Evolutionary conservation across 1,284 basidiomycete genomes (phyloP).

Genomic region (Cryptococcus sp.): DNA sequence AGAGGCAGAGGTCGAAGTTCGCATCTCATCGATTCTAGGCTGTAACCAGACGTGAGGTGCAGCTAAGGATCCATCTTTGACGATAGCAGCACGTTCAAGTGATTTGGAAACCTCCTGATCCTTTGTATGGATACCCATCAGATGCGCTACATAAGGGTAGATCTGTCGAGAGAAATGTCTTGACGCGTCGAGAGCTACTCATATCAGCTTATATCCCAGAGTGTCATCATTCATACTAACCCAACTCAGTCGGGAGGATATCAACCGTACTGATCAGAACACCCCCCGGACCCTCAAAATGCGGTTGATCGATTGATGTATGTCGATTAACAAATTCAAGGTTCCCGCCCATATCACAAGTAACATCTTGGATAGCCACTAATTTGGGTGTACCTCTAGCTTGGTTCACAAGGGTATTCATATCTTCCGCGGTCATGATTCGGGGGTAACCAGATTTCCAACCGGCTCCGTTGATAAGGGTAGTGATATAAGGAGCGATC

Average conservation of each 20-base stretch:
- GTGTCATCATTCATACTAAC: conserved; percentile 38
- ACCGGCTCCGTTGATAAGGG: conserved; percentile 78
- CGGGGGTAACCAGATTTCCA: conserved; percentile 74
- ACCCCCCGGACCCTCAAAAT: conserved; percentile 55
- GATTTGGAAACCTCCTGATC: conserved; percentile 48
- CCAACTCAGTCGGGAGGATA: conserved; percentile 77
- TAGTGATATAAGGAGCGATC: conserved; percentile 77
- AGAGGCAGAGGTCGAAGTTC: background rate
- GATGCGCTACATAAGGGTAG: conserved; percentile 58
- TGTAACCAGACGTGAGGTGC: conserved; percentile 60
- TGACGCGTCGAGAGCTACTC: conserved; percentile 59
- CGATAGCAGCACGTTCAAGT: conserved; percentile 65
- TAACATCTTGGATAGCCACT: conserved; percentile 77
- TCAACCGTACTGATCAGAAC: conserved; percentile 80
- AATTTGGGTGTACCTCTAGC: conserved; percentile 49
- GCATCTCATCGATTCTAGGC: conserved; percentile 53
- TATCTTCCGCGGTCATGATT: conserved; percentile 65
- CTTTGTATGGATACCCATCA: conserved; percentile 39
- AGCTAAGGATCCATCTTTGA: conserved; percentile 57
- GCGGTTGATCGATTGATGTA: conserved; percentile 70
- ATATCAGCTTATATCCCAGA: background rate
- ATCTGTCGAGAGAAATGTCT: conserved; percentile 65
- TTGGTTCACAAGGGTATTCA: conserved; percentile 53
- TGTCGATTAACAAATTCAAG: conserved; percentile 71
- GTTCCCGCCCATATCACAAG: conserved; percentile 79